Evolutionary conservation across 2,329 filamentous ascomycete genomes (phyloP).

Genomic region (Fusarium sp.): DNA sequence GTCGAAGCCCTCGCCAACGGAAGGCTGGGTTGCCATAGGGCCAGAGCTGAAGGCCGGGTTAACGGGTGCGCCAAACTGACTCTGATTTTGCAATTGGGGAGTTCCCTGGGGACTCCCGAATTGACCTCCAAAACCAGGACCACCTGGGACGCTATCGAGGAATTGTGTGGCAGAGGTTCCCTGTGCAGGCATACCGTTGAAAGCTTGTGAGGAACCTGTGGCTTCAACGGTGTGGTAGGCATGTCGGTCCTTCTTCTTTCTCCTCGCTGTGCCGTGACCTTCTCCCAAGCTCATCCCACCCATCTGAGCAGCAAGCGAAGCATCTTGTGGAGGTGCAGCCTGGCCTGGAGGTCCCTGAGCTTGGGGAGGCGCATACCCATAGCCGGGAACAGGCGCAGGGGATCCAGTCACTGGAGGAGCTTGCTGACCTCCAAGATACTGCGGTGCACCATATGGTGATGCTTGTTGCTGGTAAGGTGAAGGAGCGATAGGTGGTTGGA

Average conservation of each 20-base stretch:
- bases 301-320: constrained; percentile 77
- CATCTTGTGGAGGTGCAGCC: constrained; percentile 57
- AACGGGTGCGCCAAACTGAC: constrained; percentile 72
- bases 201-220: constrained; percentile 73
- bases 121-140: constrained; percentile 55
- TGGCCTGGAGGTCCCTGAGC: constrained; percentile 43
- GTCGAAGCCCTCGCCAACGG: constrained; percentile 45
- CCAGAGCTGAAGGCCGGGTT: constrained; percentile 56
- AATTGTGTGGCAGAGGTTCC: constrained; percentile 61
- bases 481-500: constrained; percentile 65
- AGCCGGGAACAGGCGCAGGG: constrained; percentile 44
- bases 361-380: constrained; percentile 47
- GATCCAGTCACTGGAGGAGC: constrained; percentile 43
- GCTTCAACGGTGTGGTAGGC: constrained; percentile 89
- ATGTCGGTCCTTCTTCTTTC: constrained; percentile 94
- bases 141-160: constrained; percentile 50
- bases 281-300: constrained; percentile 76
- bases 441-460: constrained; percentile 54
- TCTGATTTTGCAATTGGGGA: constrained; percentile 54
- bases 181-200: constrained; percentile 73
- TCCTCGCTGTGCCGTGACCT: constrained; percentile 65
- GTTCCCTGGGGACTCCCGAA: constrained; percentile 59
- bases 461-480: constrained; percentile 64
- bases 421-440: constrained; percentile 55
- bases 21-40: constrained; percentile 35